A percentile compares a stretch with the other conserved stretches of the same genome.
Evolutionary conservation across 164 flowering plant genomes (phyloP).

Genomic region (Umbellularia californica): DNA sequence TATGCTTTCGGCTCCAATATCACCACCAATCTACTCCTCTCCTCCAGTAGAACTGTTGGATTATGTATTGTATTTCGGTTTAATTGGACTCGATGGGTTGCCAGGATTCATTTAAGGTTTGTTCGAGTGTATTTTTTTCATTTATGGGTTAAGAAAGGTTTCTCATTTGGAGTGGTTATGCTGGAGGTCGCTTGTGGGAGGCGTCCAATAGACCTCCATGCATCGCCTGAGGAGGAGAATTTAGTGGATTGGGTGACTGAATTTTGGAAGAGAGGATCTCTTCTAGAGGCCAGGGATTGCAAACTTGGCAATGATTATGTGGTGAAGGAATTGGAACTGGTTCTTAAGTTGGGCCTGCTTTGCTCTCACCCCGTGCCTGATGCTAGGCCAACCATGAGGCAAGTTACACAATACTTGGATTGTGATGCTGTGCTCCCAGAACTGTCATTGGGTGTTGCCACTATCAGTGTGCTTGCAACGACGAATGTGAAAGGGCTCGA

Average conservation of each 20-base stretch:
- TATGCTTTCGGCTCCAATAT: no score
- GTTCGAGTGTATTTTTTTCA: no score
- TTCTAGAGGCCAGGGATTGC: slow-evolving; percentile 13
- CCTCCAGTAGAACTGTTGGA: no score
- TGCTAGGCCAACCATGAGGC: slow-evolving; percentile 16
- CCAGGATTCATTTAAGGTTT: no score
- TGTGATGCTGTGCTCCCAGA: neutral
- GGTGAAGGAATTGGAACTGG: slow-evolving; percentile 14
- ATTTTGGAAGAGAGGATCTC: slow-evolving; percentile 6
- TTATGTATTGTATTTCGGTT: no score
- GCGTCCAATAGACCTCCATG: slow-evolving; percentile 5
- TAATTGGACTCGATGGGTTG: no score
- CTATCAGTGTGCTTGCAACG: no score
- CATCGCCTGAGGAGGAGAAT: neutral
- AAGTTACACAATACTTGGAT: slow-evolving; percentile 10
- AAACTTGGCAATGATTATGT: slow-evolving; percentile 4
- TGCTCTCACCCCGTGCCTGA: slow-evolving; percentile 12
- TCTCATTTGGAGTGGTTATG: slow-evolving; percentile 33
- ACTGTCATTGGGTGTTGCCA: no score
- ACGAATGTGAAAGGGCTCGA: no score
- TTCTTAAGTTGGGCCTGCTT: slow-evolving; percentile 18
- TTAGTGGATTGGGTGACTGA: slow-evolving; percentile 10
- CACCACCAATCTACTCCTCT: no score
- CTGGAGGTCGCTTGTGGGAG: slow-evolving; percentile 16
- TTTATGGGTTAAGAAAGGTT: no score